Evolutionary conservation across 1,284 basidiomycete species (phyloP).

Genomic region (Porodaedalea pini): DNA sequence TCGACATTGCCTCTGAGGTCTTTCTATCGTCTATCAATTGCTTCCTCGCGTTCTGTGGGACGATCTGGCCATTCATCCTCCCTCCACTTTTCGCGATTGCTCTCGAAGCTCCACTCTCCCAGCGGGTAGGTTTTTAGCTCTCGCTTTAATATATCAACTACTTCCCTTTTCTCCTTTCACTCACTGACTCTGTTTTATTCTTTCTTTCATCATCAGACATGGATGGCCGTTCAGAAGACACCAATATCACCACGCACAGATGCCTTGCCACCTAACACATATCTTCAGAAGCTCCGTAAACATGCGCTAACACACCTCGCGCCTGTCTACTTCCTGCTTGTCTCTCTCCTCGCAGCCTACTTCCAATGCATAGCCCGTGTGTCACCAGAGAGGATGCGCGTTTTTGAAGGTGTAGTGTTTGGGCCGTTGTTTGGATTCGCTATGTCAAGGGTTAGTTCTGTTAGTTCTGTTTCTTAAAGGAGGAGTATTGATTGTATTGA

Average conservation of each 20-base stretch:
- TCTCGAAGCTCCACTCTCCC: constrained; percentile 10
- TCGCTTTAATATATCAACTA: not conserved
- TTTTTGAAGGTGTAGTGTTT: constrained; percentile 4
- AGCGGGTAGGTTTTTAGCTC: constrained; percentile 2
- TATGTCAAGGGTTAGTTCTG: not conserved
- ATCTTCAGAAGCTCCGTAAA: not conserved
- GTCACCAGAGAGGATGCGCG: not conserved
- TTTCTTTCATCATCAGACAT: constrained; percentile 12
- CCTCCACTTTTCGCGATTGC: constrained; percentile 11
- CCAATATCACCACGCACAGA: not conserved
- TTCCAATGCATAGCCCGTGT: not conserved
- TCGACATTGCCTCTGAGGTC: not conserved
- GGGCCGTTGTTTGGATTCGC: constrained; percentile 10
- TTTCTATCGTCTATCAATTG: not conserved
- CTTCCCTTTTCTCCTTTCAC: not conserved
- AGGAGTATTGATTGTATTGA: not conserved
- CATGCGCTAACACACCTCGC: constrained; percentile 5
- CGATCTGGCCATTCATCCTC: constrained; percentile 8
- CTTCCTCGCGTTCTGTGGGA: constrained; percentile 1
- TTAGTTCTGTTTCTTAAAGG: not conserved
- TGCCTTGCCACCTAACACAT: not conserved
- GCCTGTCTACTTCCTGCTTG: constrained; percentile 5
- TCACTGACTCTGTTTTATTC: too few species aligned
- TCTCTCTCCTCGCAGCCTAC: constrained; percentile 5
- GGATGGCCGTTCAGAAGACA: constrained; percentile 14